Percentiles rank a stretch among this genome's conserved stretches.
Conservation (phyloP, 768 basidiomycete species). For the Serpula lacrymans region DNA sequence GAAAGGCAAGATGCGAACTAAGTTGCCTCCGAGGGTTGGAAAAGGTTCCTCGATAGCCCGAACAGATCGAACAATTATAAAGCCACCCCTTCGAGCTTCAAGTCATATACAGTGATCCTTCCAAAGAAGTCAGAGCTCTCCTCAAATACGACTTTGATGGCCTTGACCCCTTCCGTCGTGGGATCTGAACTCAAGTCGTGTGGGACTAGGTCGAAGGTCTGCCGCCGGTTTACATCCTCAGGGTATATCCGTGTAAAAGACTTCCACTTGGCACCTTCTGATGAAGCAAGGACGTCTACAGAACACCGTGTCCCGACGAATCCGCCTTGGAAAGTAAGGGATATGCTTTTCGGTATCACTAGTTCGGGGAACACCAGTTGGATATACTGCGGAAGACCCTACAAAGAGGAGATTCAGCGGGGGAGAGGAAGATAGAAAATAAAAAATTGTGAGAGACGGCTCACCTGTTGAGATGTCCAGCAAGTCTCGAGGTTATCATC, state of each 20-base stretch:
- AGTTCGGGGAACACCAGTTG: conserved; percentile 53
- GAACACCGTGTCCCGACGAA: conserved; percentile 72
- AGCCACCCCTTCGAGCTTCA: conserved; percentile 34
- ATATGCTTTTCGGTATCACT: conserved; percentile 54
- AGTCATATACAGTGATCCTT: conserved; percentile 70
- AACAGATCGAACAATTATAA: too few relatives aligned
- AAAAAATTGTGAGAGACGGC: neutral
- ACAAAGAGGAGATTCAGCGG: conserved; percentile 6
- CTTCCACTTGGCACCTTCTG: conserved; percentile 43
- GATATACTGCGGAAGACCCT: conserved; percentile 79
- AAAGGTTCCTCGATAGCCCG: too few relatives aligned
- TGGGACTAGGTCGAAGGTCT: conserved; percentile 56
- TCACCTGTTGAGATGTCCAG: conserved; percentile 80
- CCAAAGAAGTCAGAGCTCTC: conserved; percentile 86
- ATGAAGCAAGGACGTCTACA: conserved; percentile 37
- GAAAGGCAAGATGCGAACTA: too few relatives aligned
- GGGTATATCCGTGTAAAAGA: conserved; percentile 60
- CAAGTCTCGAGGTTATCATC: conserved; percentile 77
- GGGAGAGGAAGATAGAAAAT: neutral
- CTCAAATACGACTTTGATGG: conserved; percentile 69
- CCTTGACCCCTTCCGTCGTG: conserved; percentile 27
- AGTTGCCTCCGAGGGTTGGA: too few relatives aligned
- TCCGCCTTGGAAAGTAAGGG: conserved; percentile 80
- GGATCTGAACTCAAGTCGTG: conserved; percentile 7
- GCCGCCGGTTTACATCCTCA: conserved; percentile 74